Evolutionary conservation across 805 yeast species (phyloP).

Genomic region (Saccharomyces mikatae): DNA sequence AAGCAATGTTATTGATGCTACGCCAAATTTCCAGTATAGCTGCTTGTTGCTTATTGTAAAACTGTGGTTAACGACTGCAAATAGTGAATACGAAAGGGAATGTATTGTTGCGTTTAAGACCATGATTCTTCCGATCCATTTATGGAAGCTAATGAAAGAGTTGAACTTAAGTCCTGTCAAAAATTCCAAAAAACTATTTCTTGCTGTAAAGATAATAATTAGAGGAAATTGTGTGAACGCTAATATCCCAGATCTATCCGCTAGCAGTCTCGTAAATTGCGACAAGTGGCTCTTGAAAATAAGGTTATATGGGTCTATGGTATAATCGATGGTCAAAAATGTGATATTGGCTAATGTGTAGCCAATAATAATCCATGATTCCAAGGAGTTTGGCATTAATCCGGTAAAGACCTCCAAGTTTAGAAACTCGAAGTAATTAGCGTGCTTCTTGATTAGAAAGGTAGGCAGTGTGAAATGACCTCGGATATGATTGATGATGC

Average conservation of each 20-base stretch:
- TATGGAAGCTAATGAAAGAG: constrained; percentile 60
- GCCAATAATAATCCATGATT: constrained; percentile 11
- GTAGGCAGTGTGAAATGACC: constrained; percentile 15
- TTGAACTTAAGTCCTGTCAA: constrained; percentile 57
- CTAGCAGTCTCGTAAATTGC: constrained; percentile 28
- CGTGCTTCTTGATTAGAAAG: constrained; percentile 11
- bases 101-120: constrained; percentile 34
- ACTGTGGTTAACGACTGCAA: constrained; percentile 22
- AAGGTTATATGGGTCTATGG: constrained; percentile 12
- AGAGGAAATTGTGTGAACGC: constrained; percentile 44
- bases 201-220: constrained; percentile 55
- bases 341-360: constrained; percentile 13
- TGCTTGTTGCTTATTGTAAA: constrained; percentile 6
- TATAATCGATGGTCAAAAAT: constrained; percentile 8
- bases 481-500: constrained; percentile 9
- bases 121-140: constrained; percentile 40
- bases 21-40: constrained; percentile 37
- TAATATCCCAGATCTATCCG: constrained; percentile 42
- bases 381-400: constrained; percentile 19
- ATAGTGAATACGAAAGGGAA: constrained; percentile 33
- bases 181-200: constrained; percentile 59
- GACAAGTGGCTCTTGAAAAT: constrained; percentile 7
- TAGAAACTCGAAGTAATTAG: constrained; percentile 9
- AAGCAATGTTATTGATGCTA: constrained; percentile 28
- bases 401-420: constrained; percentile 9